Percentiles rank a stretch among this genome's conserved stretches.
Conservation (phyloP, 805 yeast species). For the Kregervanrija fluxuum region DNA sequence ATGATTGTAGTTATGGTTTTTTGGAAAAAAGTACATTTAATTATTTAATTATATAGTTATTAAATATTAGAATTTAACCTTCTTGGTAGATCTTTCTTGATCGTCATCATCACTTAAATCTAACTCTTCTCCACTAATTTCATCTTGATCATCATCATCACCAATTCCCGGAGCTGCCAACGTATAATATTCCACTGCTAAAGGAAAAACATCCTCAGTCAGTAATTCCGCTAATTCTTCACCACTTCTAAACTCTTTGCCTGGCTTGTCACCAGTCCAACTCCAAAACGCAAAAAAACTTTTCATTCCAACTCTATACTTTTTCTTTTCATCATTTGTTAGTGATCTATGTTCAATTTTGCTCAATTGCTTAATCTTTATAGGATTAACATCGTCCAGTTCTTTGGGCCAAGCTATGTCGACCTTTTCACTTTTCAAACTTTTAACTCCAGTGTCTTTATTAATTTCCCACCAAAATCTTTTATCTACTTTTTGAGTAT, state of each 20-base stretch:
- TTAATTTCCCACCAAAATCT: slow-evolving; percentile 40
- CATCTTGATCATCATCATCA: slow-evolving; percentile 48
- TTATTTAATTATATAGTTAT: too few species aligned
- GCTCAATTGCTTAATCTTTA: slow-evolving; percentile 33
- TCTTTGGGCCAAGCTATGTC: slow-evolving; percentile 65
- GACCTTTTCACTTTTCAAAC: slow-evolving; percentile 46
- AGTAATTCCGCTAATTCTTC: slow-evolving; percentile 69
- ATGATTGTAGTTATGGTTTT: too few species aligned
- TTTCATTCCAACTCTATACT: slow-evolving; percentile 65
- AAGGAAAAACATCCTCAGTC: slow-evolving; percentile 76
- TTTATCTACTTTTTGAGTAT: slow-evolving; percentile 55
- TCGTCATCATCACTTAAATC: slow-evolving; percentile 22
- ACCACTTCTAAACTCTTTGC: slow-evolving; percentile 72
- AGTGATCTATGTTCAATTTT: slow-evolving; percentile 26
- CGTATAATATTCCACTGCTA: slow-evolving; percentile 75
- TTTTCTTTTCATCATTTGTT: slow-evolving; percentile 46
- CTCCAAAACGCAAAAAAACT: slow-evolving; percentile 82
- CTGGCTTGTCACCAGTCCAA: slow-evolving; percentile 76
- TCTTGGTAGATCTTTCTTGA: slow-evolving; percentile 13
- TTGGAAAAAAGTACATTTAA: too few species aligned
- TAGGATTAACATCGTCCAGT: slow-evolving; percentile 50
- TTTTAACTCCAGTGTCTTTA: slow-evolving; percentile 47
- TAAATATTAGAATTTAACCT: background rate
- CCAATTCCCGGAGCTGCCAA: slow-evolving; percentile 60
- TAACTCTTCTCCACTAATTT: slow-evolving; percentile 19